Base-by-base conservation (phyloP, 208 protist species). In the Wallacemonas sp. region DNA sequence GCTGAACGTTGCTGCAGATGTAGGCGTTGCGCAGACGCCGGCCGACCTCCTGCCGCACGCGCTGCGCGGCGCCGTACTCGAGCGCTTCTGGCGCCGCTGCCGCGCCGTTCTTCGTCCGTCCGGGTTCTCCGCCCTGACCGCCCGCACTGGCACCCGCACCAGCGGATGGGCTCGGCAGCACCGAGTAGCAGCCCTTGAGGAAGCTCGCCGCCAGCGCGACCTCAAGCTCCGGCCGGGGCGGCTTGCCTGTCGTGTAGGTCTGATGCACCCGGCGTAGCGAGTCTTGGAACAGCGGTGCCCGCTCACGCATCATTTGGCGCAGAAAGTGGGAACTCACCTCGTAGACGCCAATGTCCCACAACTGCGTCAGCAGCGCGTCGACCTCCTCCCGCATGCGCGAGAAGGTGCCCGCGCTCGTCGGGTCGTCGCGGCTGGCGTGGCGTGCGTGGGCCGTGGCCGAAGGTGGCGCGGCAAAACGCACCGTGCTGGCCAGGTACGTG, bases 251-350 rank as follows among this genome's bases (percentile, higher is more conserved):
- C n/a, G 54, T 44, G 57, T 67, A 77, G n/a, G 22, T 62, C 20
- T 36, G 23, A 39, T 77, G 65, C 48, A 72, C 50, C 31, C 64
- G 65, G 10, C 48, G 54, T 11, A 77, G 48, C 14, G 33, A 45
- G 5, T 50, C 31, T 29, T 72, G 44, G 29, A 77, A 57, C 22
- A 18, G 39, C 57, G 72, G 72, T 11, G 72, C 65, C 1, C 29
- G 57, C 48, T 71, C 57, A 14, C 50, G 49, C 55, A 77, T 57
- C n/a, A 66, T n/a, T 3, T 59, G n/a, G 23, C 70, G 55, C 25
- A 72, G 41, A 42, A 67, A 61, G 64, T 77, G 65, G 3, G 57
- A 50, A 38, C 46, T 72, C 16, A 70, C 59, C 42, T 44, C n/a
- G 42, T 46, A 52, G n/a, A 77, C 41, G 20, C 46, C 48, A 18